Evolutionary conservation across 208 protist genomes (phyloP).

Genomic region (Leishmania major): DNA sequence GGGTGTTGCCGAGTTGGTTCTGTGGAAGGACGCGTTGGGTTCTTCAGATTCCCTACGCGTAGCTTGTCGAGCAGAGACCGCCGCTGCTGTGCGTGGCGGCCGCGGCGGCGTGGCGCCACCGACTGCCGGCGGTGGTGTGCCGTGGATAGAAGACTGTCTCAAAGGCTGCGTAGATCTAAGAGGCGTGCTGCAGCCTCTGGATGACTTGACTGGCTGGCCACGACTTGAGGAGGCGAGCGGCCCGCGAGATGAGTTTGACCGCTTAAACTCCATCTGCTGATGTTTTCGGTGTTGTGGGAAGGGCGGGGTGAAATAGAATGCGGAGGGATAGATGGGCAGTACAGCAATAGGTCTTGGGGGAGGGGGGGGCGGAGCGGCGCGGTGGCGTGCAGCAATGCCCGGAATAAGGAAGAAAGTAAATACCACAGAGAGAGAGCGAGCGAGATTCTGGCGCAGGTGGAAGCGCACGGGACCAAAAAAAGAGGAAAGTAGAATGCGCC

Average conservation of each 20-base stretch:
- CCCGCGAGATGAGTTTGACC: conserved; percentile 64
- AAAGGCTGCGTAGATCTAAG: conserved; percentile 33
- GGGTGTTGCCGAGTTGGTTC: conserved; percentile 6
- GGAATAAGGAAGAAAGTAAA: too few species aligned
- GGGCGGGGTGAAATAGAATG: background rate
- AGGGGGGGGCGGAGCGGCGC: background rate
- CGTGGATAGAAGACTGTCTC: conserved; percentile 18
- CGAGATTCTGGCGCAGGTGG: background rate
- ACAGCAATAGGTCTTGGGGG: too few species aligned
- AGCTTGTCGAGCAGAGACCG: conserved; percentile 4
- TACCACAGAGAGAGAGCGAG: too few species aligned
- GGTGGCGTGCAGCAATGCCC: background rate
- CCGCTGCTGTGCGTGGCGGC: conserved; percentile 6
- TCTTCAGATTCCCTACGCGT: conserved; percentile 1
- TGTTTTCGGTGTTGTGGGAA: background rate
- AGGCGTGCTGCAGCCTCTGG: conserved; percentile 15
- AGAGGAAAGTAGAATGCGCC: too few species aligned
- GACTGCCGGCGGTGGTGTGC: background rate
- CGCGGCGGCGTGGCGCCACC: background rate
- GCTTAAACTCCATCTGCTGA: conserved; percentile 69
- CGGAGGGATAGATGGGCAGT: background rate
- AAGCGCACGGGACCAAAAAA: background rate
- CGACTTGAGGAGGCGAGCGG: conserved; percentile 26
- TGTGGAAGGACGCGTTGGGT: conserved; percentile 6
- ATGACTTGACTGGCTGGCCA: background rate